Conservation (phyloP, 2,329 filamentous ascomycete genomes). For the Fusarium caatingaense region DNA sequence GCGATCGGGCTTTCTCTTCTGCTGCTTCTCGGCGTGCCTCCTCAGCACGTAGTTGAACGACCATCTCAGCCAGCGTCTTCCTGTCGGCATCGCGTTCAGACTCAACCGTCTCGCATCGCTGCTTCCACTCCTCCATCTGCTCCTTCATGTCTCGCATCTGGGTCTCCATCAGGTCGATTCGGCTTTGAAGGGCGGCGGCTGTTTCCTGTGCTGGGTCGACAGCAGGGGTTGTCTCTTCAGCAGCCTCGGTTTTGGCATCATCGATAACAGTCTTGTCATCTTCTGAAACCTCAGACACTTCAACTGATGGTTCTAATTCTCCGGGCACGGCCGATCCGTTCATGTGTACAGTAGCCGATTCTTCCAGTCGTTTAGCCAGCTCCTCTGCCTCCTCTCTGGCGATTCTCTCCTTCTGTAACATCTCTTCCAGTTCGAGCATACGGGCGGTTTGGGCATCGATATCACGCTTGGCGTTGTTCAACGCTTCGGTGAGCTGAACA, state of each 20-base stretch:
- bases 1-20: conserved; percentile 55
- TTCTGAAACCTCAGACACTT: conserved; percentile 27
- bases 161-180: conserved; percentile 78
- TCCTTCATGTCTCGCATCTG: conserved; percentile 86
- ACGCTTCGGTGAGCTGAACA: conserved; percentile 82
- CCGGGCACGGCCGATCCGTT: conserved; percentile 46
- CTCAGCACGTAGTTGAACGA: conserved; percentile 81
- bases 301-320: conserved; percentile 29
- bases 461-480: conserved; percentile 86
- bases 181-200: conserved; percentile 64
- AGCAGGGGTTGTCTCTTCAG: conserved; percentile 49
- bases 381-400: conserved; percentile 89
- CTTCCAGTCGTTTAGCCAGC: conserved; percentile 75
- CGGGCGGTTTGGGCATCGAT: conserved; percentile 84
- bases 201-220: conserved; percentile 54
- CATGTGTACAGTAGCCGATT: conserved; percentile 56
- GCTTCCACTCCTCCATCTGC: conserved; percentile 81
- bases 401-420: conserved; percentile 81
- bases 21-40: conserved; percentile 62
- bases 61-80: conserved; percentile 86
- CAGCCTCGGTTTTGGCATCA: conserved; percentile 45
- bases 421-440: conserved; percentile 80
- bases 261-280: conserved; percentile 33
- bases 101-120: conserved; percentile 84
- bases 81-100: conserved; percentile 77